A percentile compares a stretch with the other conserved stretches of the same genome.
Evolutionary conservation across 129 eudicot genomes (phyloP).

Genomic region (Pseudognaphalium luteoalbum): DNA sequence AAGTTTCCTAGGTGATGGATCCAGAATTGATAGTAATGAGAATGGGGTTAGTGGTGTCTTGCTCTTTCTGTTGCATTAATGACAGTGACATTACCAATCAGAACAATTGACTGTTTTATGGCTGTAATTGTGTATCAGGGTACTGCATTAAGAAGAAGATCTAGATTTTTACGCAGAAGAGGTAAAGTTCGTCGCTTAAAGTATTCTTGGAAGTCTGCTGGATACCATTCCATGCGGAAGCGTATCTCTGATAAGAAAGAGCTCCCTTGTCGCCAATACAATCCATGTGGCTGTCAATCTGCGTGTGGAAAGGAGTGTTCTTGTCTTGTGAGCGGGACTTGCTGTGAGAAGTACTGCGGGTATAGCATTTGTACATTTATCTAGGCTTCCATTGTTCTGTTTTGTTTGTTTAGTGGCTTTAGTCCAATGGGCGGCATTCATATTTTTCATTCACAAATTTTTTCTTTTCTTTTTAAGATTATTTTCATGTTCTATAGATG

Average conservation of each 20-base stretch:
- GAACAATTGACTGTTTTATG: conserved; percentile 10
- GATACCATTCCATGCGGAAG: conserved; percentile 70
- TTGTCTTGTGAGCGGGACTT: conserved; percentile 78
- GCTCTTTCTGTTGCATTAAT: conserved; percentile 9
- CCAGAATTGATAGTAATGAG: conserved; percentile 63
- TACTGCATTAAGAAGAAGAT: conserved; percentile 63
- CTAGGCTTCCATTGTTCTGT: background rate
- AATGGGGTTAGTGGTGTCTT: conserved; percentile 49
- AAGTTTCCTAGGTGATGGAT: conserved; percentile 49
- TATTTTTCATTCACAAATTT: background rate
- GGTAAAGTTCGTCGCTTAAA: conserved; percentile 91
- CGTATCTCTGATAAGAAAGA: conserved; percentile 83
- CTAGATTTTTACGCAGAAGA: conserved; percentile 77
- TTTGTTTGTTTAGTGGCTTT: no score
- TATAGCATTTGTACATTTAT: conserved; percentile 30
- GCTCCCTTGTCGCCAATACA: conserved; percentile 82
- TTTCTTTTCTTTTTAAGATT: background rate
- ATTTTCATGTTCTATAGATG: conserved; percentile 47
- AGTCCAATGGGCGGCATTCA: no score
- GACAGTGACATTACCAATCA: conserved; percentile 3
- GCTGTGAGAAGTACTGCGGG: conserved; percentile 99
- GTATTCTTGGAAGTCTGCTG: conserved; percentile 89
- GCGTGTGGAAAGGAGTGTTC: conserved; percentile 94
- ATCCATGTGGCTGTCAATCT: conserved; percentile 87
- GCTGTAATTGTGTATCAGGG: conserved; percentile 48